Base-by-base conservation (phyloP, 1,284 basidiomycete genomes). In the Cystobasidium sp. region DNA sequence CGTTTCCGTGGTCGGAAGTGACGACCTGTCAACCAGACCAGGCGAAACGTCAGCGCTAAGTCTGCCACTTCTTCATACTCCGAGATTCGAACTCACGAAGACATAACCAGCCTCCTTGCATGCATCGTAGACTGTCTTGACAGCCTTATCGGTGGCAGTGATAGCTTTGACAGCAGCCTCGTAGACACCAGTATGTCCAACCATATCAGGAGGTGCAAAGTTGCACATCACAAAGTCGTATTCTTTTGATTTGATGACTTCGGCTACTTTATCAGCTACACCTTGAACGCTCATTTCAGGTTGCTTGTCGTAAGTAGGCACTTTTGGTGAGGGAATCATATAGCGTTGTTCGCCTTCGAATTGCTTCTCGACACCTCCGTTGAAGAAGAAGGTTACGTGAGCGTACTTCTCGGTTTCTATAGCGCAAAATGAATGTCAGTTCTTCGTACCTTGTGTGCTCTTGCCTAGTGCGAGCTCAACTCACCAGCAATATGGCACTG, bases 311-410 rank as follows among this genome's bases (percentile, higher is more conserved):
- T 96, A 96, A 8, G 91, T 93, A 6, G 93, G 89, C 44, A 93
- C 91, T 81, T 92, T 94, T 56, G 93, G 93, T 20, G 91, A 94
- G 1, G 91, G 88, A 75, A 95, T 89, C 90, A 96, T 89, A 81
- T 88, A 85, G n/a, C 93, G 86, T 78, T 91, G 88, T 82, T 94
- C 93, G n/a, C 85, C 83, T 18, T 88, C 85, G 83, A 91, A 95
- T 80, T 94, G 91, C 82, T 93, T 92, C 85, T 95, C 93, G 53
- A 93, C 89, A 75, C 93, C 93, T 37, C 93, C 93, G 83, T 95
- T 95, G 87, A 96, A 95, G 88, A 96, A 96, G 86, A 95, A 95
- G 0, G 93, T 96, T 75, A 96, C 91, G 81, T 95, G 93, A 0
- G 93, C 92, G 83, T 94, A 96, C 84, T 96, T 95, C 82, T 95